Evolutionary conservation across 2,329 filamentous ascomycete genomes (phyloP), one percentile per base, ranked within the genome.

Genomic region (Tolypocladium ovalisporum): DNA sequence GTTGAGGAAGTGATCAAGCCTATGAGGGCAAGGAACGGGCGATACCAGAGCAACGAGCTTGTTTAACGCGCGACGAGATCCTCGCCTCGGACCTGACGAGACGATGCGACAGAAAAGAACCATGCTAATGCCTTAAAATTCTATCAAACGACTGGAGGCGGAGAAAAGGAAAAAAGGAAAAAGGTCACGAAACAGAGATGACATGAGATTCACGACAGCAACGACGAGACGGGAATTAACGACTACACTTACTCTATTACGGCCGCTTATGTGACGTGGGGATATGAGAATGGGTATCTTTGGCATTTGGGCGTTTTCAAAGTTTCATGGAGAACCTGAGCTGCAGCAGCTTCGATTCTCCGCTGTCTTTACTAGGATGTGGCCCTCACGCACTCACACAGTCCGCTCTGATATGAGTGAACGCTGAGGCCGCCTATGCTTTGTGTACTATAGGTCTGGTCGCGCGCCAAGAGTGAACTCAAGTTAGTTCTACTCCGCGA

Each of bases 1-100:
- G 79, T 84, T 3, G 79, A 76, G 17, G 81, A 84, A 35, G 76
- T 84, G 53, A 78, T 84, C 52, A 73, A 78, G 54, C 71, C 74
- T 39, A 75, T 71, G 44, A 63, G 62, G 15, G 56, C 58, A 19
- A 61, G 62, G 55, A 61, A 37, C 7, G 40, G 34, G 19, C 40
- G 13, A n/a, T 42, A 39, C 10, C 24, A 37, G 27, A 36, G 39
- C 54, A 55, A 15, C 27, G 29, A 29, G 32, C 13, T 47, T 19
- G 22, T 42, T 24, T 47, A 22, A 54, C 10, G 24, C 22, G 29
- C 32, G 32, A 35, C 32, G 40, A n/a, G 35, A 24, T 35, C 49
- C 35, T 22, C 2, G 29, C 19, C 19, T 5, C 19, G 12, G 8
- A 4, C 1, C 29, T n/a, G 19, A 5, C 15, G 47, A 15, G 19